Evolutionary conservation across 2,329 filamentous ascomycete species (phyloP).

Genomic region (Xylaria sp.): DNA sequence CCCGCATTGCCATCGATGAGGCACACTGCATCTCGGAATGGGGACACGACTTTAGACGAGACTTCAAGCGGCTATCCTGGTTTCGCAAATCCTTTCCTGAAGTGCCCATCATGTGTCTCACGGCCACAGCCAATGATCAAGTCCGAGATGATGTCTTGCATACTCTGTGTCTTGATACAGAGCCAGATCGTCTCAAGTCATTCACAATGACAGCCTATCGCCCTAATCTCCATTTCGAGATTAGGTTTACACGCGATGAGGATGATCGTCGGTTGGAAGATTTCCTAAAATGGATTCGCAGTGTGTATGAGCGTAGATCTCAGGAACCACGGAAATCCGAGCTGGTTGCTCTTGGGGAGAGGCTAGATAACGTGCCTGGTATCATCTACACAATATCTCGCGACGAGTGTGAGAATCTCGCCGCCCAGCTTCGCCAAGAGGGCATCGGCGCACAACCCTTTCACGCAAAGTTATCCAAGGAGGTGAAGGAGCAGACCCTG

Average conservation of each 20-base stretch:
- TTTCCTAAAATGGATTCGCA: constrained; percentile 79
- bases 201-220: constrained; percentile 88
- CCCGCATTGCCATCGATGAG: constrained; percentile 89
- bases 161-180: constrained; percentile 73
- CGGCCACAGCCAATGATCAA: constrained; percentile 84
- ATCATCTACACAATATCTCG: constrained; percentile 84
- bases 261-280: constrained; percentile 76
- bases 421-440: constrained; percentile 70
- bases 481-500: constrained; percentile 76
- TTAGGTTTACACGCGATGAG: constrained; percentile 82
- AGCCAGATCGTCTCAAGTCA: constrained; percentile 68
- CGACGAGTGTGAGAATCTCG: constrained; percentile 77
- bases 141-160: constrained; percentile 85
- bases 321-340: constrained; percentile 67
- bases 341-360: constrained; percentile 62
- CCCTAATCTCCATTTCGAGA: constrained; percentile 89
- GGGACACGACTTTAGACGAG: constrained; percentile 96
- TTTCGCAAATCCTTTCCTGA: constrained; percentile 84
- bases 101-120: constrained; percentile 91
- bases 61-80: constrained; percentile 88
- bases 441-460: constrained; percentile 79
- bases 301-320: constrained; percentile 76
- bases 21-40: constrained; percentile 98
- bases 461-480: constrained; percentile 74
- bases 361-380: constrained; percentile 73